Evolutionary conservation across 805 yeast genomes (phyloP).

Genomic region (Wickerhamiella parazyma): DNA sequence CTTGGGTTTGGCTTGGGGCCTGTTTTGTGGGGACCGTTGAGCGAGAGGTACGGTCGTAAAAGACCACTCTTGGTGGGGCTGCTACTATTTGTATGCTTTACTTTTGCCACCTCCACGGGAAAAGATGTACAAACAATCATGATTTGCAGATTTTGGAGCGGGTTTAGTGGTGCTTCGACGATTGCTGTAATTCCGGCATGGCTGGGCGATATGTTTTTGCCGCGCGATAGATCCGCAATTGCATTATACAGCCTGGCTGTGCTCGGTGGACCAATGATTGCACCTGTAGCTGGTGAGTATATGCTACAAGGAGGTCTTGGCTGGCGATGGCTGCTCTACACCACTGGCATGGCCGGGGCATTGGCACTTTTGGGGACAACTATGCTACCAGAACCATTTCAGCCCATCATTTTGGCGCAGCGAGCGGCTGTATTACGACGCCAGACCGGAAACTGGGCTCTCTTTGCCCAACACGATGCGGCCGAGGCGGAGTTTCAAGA

Average conservation of each 20-base stretch:
- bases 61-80: conserved; percentile 38
- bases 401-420: conserved; percentile 38
- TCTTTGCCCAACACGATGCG: conserved; percentile 81
- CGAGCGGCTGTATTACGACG: conserved; percentile 56
- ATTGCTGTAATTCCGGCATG: conserved; percentile 70
- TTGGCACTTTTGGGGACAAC: conserved; percentile 28
- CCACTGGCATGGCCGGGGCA: conserved; percentile 24
- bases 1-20: conserved; percentile 63
- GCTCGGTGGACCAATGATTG: conserved; percentile 56
- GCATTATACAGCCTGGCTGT: conserved; percentile 51
- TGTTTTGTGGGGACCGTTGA: conserved; percentile 46
- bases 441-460: conserved; percentile 67
- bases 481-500: conserved; percentile 43
- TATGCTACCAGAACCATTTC: conserved; percentile 29
- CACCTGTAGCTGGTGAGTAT: conserved; percentile 58
- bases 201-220: conserved; percentile 62
- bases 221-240: conserved; percentile 46
- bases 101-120: conserved; percentile 57
- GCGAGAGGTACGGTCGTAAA: conserved; percentile 39
- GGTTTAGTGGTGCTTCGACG: conserved; percentile 67
- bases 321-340: conserved; percentile 8
- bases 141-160: conserved; percentile 63
- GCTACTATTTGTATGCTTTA: conserved; percentile 40
- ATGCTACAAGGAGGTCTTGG: conserved; percentile 28
- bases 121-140: conserved; percentile 59